These are phyloP conservation scores for Ustilago tritici DNA, from an alignment of 1,284 basidiomycete species.

Conservation along the genomic window DNA sequence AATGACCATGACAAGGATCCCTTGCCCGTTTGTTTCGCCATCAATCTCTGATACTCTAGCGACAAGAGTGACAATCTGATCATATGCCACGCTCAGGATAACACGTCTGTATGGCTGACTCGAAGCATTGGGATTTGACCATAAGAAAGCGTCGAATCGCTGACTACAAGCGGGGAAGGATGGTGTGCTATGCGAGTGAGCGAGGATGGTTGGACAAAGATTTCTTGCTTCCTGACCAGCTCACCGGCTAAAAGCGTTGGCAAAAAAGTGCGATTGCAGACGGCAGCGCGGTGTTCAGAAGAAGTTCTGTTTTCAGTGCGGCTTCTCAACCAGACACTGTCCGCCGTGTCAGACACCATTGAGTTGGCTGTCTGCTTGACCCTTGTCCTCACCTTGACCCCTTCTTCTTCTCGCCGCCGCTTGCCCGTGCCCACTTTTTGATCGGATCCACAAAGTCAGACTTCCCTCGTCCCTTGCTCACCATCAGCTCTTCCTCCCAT, in stretches of 20 bases:
- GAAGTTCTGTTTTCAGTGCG: not conserved
- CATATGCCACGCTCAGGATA: too few relatives aligned
- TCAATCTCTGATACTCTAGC: not conserved
- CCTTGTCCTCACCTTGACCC: not conserved
- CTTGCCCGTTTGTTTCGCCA: not conserved
- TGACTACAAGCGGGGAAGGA: slow-evolving; percentile 19
- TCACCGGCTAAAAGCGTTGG: slow-evolving; percentile 8
- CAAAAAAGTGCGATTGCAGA: not conserved
- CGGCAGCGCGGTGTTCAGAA: slow-evolving; percentile 2
- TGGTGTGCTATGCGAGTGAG: slow-evolving; percentile 25
- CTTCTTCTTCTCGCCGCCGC: not conserved
- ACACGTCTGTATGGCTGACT: not conserved
- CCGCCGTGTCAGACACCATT: slow-evolving; percentile 18
- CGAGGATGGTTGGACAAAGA: not conserved
- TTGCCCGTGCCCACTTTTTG: not conserved
- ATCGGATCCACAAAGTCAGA: slow-evolving; percentile 12
- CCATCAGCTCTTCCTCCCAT: not conserved
- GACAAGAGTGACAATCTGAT: not conserved
- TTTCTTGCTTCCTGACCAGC: slow-evolving; percentile 41
- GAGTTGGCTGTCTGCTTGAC: not conserved
- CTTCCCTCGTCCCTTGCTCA: not conserved
- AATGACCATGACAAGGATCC: not conserved
- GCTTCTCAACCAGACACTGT: slow-evolving; percentile 6
- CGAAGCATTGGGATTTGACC: not conserved
- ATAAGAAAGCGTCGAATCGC: not conserved